phyloP scores from a whole-genome alignment of 1,284 basidiomycete species.

The Schizopora paradoxa region DNA sequence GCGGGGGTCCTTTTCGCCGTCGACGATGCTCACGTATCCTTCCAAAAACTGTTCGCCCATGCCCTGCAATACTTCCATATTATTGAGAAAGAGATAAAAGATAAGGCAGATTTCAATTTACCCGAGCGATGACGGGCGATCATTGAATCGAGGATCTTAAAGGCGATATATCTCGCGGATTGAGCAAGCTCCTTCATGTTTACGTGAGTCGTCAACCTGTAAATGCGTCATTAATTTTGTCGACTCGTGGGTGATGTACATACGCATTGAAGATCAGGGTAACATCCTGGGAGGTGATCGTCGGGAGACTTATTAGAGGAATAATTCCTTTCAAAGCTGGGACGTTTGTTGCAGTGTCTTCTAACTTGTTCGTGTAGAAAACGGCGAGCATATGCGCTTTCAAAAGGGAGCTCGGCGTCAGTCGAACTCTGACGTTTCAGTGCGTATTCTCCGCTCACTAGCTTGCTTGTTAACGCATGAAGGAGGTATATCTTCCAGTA shows the following conservation, averaged over 20 bases:
- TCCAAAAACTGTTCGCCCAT: constrained; percentile 72
- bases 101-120: constrained; percentile 29
- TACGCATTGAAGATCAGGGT: constrained; percentile 66
- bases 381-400: constrained; percentile 74
- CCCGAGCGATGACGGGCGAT: constrained; percentile 71
- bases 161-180: constrained; percentile 77
- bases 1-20: constrained; percentile 97
- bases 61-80: constrained; percentile 53
- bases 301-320: constrained; percentile 59
- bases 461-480: constrained; percentile 77
- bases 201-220: constrained; percentile 73
- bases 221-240: too few species aligned
- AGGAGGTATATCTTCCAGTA: constrained; percentile 56
- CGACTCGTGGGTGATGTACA: constrained; percentile 27
- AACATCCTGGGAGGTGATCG: constrained; percentile 70
- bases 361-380: constrained; percentile 86
- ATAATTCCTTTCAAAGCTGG: constrained; percentile 73
- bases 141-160: constrained; percentile 77
- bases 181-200: constrained; percentile 82
- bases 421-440: neutral
- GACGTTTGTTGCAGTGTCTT: constrained; percentile 78
- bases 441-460: constrained; percentile 46
- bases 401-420: constrained; percentile 8
- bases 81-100: constrained; percentile 5
- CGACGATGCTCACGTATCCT: constrained; percentile 76